These are phyloP conservation scores for Clonostachys rosea DNA, from an alignment of 2,329 filamentous ascomycete genomes.

Conservation along the genomic window DNA sequence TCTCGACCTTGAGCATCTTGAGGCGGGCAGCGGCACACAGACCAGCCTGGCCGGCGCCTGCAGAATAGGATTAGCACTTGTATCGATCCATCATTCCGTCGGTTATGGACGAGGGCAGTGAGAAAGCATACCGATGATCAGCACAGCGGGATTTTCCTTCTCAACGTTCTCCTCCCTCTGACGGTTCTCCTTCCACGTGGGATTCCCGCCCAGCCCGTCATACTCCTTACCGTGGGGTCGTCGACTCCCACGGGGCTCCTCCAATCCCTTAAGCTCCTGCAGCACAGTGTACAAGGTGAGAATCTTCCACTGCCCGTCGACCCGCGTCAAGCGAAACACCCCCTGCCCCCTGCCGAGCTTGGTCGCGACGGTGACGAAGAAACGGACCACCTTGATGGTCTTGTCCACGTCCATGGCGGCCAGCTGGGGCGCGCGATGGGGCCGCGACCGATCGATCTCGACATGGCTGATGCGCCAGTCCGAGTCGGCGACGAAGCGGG, in stretches of 20 bases:
- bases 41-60: conserved; percentile 57
- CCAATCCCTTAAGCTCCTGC: conserved; percentile 44
- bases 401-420: conserved; percentile 42
- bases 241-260: conserved; percentile 39
- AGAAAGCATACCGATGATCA: conserved; percentile 52
- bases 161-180: conserved; percentile 39
- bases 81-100: background rate
- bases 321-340: conserved; percentile 43
- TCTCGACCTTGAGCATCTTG: conserved; percentile 50
- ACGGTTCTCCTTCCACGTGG: conserved; percentile 57
- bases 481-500: no score
- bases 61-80: background rate
- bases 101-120: background rate
- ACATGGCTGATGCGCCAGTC: conserved; percentile 13
- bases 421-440: conserved; percentile 33
- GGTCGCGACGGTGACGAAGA: conserved; percentile 51
- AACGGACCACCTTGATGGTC: conserved; percentile 46
- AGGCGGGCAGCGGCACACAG: conserved; percentile 53
- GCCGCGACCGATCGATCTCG: conserved; percentile 40
- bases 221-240: conserved; percentile 54
- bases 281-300: conserved; percentile 61
- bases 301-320: conserved; percentile 48
- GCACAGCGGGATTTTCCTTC: conserved; percentile 47
- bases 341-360: conserved; percentile 50
- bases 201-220: conserved; percentile 41